Base-by-base conservation (phyloP, 108 stramenopile species). In the Seminavis robusta region DNA sequence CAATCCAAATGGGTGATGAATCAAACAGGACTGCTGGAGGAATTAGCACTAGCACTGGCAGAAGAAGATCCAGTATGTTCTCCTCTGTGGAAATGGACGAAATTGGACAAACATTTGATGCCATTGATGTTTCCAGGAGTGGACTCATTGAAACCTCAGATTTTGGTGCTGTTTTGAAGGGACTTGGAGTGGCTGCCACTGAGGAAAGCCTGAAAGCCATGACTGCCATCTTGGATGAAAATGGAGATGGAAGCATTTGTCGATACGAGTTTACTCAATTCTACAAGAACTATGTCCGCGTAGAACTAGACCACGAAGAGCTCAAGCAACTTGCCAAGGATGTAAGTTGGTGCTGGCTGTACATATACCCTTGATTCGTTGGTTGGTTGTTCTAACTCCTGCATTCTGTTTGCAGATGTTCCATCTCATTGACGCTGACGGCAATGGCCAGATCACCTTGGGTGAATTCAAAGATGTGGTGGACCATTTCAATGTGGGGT, bases 401-500 rank as follows among this genome's bases (percentile, higher is more conserved):
- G n/a, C n/a, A n/a, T n/a, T n/a, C n/a, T n/a, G n/a, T n/a, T n/a
- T n/a, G n/a, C n/a, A n/a, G n/a, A 33, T 81, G 19, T 81, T 75
- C 39, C n/a, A 27, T 20, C 44, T 75, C 24, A 77, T 82, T 60
- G 80, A 82, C 53, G 8, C 29, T 7, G 67, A 76, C 52, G 52
- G 39, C 1, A 63, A 33, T 40, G 74, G 71, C 1, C 20, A 45
- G 27, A 67, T 82, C 8, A 65, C 79, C n/a, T 34, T 76, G 17
- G 43, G 29, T 7, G 79, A 80, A 59, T 80, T 80, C 66, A 76
- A 76, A 45, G 44, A 17, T 0, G 60, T 33, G 15, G 47, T 80
- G 1, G 71, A 69, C 26, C 61, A 70, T 24, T 63, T 80, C 40
- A 53, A 77, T 23, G 33, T 65, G 24, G 65, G 65, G 1, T 54